Percentiles rank a stretch among this genome's conserved stretches.
Conservation (phyloP, 495 filamentous ascomycete species). For the Entonaema liquescens region DNA sequence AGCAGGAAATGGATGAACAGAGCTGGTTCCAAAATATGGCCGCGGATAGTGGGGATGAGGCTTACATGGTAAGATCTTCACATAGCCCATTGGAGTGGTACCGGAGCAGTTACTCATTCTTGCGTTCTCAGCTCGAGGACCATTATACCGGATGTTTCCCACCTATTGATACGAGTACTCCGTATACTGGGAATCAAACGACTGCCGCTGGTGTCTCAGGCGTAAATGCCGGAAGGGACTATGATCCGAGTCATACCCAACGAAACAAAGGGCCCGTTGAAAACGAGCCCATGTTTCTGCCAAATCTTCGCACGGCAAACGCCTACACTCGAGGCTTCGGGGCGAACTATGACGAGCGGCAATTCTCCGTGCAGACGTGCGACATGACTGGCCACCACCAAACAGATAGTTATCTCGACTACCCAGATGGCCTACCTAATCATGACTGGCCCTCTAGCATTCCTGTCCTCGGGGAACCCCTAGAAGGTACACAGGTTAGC, state of each 20-base stretch:
- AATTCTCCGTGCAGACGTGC: conserved; percentile 27
- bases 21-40: conserved; percentile 37
- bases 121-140: conserved; percentile 33
- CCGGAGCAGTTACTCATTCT: conserved; percentile 33
- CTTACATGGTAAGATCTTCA: conserved; percentile 37
- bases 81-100: conserved; percentile 9
- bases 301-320: conserved; percentile 39
- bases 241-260: conserved; percentile 44
- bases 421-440: conserved; percentile 27
- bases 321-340: conserved; percentile 30
- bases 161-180: conserved; percentile 22
- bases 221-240: conserved; percentile 39
- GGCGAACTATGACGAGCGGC: conserved; percentile 26
- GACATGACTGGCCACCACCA: conserved; percentile 11
- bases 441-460: conserved; percentile 11
- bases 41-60: conserved; percentile 41
- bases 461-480: conserved; percentile 38
- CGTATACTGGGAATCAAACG: conserved; percentile 41
- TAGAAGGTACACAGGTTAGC: conserved; percentile 33
- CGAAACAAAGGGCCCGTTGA: conserved; percentile 39
- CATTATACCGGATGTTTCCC: conserved; percentile 24
- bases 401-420: conserved; percentile 15
- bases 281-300: conserved; percentile 43
- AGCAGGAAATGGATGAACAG: conserved; percentile 40
- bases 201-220: conserved; percentile 44